Evolutionary conservation across 2,329 filamentous ascomycete genomes (phyloP).

Genomic region (Pyrenochaeta sp.): DNA sequence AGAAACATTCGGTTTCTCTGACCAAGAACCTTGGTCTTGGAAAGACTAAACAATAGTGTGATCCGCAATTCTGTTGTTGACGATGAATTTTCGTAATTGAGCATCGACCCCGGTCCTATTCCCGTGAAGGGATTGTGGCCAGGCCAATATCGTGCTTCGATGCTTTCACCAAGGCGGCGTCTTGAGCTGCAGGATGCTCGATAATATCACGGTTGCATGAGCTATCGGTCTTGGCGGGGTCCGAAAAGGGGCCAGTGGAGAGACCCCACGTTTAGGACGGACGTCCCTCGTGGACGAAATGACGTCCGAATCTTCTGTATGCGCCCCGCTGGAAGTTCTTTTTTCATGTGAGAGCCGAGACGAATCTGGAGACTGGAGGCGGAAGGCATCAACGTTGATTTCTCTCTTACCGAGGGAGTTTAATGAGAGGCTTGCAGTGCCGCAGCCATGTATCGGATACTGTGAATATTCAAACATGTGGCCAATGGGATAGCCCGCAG

Average conservation of each 20-base stretch:
- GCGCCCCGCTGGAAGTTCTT: neutral
- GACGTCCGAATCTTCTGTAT: constrained; percentile 6
- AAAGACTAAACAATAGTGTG: no score
- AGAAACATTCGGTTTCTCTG: no score
- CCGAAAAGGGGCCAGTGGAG: constrained; percentile 3
- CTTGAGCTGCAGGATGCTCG: constrained; percentile 7
- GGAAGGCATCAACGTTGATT: neutral
- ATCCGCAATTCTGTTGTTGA: neutral
- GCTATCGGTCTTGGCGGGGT: constrained; percentile 6
- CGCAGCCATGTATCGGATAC: constrained; percentile 21
- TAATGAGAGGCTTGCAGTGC: constrained; percentile 19
- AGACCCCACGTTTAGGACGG: neutral
- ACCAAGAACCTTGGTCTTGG: no score
- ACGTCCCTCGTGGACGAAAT: neutral
- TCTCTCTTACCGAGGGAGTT: constrained; percentile 6
- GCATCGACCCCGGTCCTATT: neutral
- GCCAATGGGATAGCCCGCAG: constrained; percentile 23
- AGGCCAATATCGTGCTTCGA: neutral
- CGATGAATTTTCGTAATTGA: neutral
- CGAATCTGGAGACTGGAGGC: neutral
- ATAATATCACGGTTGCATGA: constrained; percentile 8
- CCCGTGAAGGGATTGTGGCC: neutral
- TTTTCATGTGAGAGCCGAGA: constrained; percentile 1
- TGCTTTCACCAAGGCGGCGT: constrained; percentile 9
- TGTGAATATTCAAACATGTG: constrained; percentile 11